Percentiles rank a stretch among this genome's conserved stretches.
These are phyloP conservation scores for Ajuga chamaepitys DNA, from an alignment of 257 asterid species.

Conservation along the genomic window DNA sequence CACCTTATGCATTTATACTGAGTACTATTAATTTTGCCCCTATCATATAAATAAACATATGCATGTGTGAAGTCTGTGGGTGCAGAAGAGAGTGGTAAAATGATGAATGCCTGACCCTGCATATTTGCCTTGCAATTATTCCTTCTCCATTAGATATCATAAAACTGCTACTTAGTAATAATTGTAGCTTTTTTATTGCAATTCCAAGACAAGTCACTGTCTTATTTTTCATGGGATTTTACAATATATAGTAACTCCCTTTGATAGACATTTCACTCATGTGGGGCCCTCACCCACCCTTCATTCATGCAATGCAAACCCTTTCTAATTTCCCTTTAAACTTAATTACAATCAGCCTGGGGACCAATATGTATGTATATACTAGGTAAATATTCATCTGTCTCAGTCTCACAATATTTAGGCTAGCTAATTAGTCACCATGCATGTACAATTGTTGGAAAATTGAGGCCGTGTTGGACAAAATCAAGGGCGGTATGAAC, in stretches of 20 bases:
- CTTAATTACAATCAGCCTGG: neutral
- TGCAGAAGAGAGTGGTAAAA: slow-evolving; percentile 19
- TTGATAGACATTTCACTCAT: slow-evolving; percentile 17
- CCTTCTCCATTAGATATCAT: neutral
- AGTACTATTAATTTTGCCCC: too few relatives aligned
- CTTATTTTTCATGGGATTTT: slow-evolving; percentile 12
- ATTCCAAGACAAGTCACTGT: slow-evolving; percentile 37
- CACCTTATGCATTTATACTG: too few relatives aligned
- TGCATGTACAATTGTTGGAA: too few relatives aligned
- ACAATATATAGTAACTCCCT: slow-evolving; percentile 7
- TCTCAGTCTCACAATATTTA: too few relatives aligned
- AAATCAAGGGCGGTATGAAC: too few relatives aligned
- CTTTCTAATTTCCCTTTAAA: slow-evolving; percentile 25
- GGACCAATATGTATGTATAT: too few relatives aligned
- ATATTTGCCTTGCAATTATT: slow-evolving; percentile 25
- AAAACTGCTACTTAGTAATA: neutral
- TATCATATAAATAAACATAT: neutral
- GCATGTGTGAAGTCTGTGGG: neutral
- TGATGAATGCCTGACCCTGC: slow-evolving; percentile 20
- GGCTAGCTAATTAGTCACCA: too few relatives aligned
- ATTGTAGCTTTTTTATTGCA: slow-evolving; percentile 29
- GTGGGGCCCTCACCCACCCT: slow-evolving; percentile 21
- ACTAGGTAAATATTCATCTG: too few relatives aligned
- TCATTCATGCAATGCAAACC: slow-evolving; percentile 27
- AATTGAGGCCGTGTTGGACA: too few relatives aligned